Evolutionary conservation across 2,329 filamentous ascomycete genomes (phyloP), one percentile per base, ranked within the genome.

Genomic region (Colletotrichum caudatum): DNA sequence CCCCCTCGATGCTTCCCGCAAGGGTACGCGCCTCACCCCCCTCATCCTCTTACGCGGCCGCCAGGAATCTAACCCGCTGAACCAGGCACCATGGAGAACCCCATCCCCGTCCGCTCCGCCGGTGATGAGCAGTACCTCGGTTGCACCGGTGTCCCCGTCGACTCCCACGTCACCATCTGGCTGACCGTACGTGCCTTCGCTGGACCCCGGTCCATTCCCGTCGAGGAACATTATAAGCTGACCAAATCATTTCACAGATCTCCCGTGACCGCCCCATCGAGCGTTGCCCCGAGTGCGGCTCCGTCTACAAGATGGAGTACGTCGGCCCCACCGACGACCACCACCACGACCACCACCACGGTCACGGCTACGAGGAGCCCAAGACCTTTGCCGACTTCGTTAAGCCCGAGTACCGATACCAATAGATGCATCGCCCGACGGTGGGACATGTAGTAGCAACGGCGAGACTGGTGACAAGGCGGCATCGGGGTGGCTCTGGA

Each of bases 221-320:
- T 12, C 53, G 41, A 26, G 18, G 54, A 26, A 39, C 48, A 39
- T n/a, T 9, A 53, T 46, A 61, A 69, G 37, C 41, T 37, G 48
- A 73, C 39, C 65, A 63, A 64, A 71, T 48, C 58, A 35, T 23
- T 6, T 39, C 16, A 48, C 69, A 96, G 93, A 89, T 97, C 80
- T 92, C 93, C 81, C 93, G 93, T 81, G 91, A 96, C 71, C 94
- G 96, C 82, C 96, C 96, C 70, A 84, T 97, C 78, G 94, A 97
- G 88, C 94, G 96, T 83, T 99, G 96, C 91, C 91, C 91, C 80
- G 96, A 99, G 88, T 99, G 96, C 86, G 96, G 96, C 77, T 94
- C 91, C 82, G 94, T 96, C 77, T 95, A 97, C 88, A 97, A 97
- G 92, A 96, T 98, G 93, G 92, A 98, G 82, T 99, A 97, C 84